Evolutionary conservation across 2,329 filamentous ascomycete species (phyloP), one percentile per base, ranked within the genome.

Genomic region (Zalaria obscura): DNA sequence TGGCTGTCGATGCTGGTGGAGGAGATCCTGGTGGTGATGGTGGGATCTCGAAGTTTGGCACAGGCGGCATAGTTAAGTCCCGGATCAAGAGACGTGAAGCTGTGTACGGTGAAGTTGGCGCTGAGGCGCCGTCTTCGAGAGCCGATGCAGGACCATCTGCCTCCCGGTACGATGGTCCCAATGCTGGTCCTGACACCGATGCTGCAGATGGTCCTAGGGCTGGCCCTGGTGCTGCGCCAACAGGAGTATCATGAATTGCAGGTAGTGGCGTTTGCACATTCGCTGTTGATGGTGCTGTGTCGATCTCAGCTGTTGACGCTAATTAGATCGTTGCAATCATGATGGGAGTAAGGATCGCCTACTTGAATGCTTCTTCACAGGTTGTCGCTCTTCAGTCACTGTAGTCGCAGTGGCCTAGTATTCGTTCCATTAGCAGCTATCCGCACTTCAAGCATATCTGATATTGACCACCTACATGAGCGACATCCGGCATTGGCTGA

Each of bases 1-100:
- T 87, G 35, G 60, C 58, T 3, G 58, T 51, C 9, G 42, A 40
- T 6, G 55, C 52, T 50, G 29, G 65, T 18, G 62, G 61, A 9
- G 63, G 63, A 9, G 61, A 61, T 4, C 74, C 74, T 1, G 80
- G 78, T 1, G 83, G 83, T 3, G 83, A 86, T 6, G 75, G 69
- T 0, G 83, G 83, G 46, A 91, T 86, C 50, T 78, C 68, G 52
- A 86, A 75, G 60, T 85, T 79, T 1, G 83, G 78, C 3, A 78
- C 61, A 2, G 76, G 68, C 2, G 84, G 84, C 35, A 89, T 70
- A 25, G 84, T 91, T 35, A 89, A 72, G 52, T 80, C 73, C 50
- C 79, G 80, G 10, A 86, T 64, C 25, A 78, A 62, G 27, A 75
- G 68, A 48, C 82, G 78, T 45, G 69, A 73, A 37, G 73, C 64